phyloP scores from a whole-genome alignment of 148 eudicot species.

The Gaultheria prostrata region DNA sequence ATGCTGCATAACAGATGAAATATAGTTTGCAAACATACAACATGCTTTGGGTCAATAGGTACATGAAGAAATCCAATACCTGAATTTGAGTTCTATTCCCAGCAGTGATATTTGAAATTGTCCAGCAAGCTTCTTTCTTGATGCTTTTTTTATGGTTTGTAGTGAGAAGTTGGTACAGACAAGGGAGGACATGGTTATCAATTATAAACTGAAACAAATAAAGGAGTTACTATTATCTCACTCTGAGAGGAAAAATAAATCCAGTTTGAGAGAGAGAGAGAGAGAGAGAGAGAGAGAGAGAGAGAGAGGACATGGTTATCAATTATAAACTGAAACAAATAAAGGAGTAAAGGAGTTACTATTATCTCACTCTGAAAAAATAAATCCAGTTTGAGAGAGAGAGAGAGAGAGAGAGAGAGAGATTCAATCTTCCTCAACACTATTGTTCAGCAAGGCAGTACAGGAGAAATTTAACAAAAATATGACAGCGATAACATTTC shows the following conservation, averaged over 20 bases:
- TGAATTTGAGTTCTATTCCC: conserved; percentile 76
- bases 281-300: too few relatives aligned
- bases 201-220: conserved; percentile 55
- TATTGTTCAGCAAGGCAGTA: not conserved
- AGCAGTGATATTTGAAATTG: conserved; percentile 80
- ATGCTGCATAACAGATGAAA: not conserved
- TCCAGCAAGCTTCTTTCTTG: conserved; percentile 90
- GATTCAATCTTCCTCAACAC: not conserved
- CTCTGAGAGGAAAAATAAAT: not conserved
- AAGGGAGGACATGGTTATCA: conserved; percentile 69
- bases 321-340: conserved; percentile 54
- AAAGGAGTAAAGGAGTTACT: too few relatives aligned
- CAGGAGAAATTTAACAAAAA: too few relatives aligned
- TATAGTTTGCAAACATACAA: not conserved
- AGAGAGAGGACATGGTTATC: conserved; percentile 71
- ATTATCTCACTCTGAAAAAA: not conserved
- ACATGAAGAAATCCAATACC: conserved; percentile 33
- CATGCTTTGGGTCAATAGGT: not conserved
- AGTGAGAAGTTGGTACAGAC: conserved; percentile 57
- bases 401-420: not conserved
- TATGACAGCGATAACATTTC: too few relatives aligned
- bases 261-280: not conserved
- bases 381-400: not conserved
- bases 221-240: not conserved
- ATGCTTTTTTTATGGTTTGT: conserved; percentile 72